These are phyloP conservation scores for Gentiana macrophylla DNA, from an alignment of 257 asterid species.

Conservation along the genomic window DNA sequence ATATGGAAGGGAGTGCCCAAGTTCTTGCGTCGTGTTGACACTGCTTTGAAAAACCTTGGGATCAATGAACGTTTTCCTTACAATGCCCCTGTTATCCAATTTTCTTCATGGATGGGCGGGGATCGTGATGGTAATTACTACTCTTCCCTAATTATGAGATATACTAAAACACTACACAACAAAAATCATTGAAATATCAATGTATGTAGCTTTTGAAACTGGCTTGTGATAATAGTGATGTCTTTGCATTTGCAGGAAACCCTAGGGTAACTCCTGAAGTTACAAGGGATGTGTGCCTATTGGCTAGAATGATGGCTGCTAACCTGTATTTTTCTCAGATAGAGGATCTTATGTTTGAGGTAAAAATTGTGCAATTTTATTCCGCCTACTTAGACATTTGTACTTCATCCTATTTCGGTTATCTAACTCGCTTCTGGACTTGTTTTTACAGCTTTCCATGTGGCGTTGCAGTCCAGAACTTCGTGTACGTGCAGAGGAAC, in stretches of 20 bases:
- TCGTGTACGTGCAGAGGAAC: slow-evolving; percentile 56
- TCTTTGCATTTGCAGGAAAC: slow-evolving; percentile 41
- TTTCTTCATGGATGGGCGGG: slow-evolving; percentile 60
- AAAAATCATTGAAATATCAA: too few species aligned
- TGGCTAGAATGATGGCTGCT: slow-evolving; percentile 98
- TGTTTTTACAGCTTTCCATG: slow-evolving; percentile 69
- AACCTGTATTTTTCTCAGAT: slow-evolving; percentile 82
- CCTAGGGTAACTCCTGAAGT: slow-evolving; percentile 98
- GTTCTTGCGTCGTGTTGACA: slow-evolving; percentile 50
- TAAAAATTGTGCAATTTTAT: slow-evolving; percentile 9
- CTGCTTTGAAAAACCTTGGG: slow-evolving; percentile 49
- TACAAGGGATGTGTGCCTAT: slow-evolving; percentile 85
- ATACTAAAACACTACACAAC: not conserved
- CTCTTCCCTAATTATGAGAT: not conserved
- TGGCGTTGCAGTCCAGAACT: slow-evolving; percentile 98
- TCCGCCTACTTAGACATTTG: too few species aligned
- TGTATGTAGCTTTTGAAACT: too few species aligned
- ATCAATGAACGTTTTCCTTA: slow-evolving; percentile 48
- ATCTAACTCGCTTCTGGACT: not conserved
- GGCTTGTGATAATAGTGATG: too few species aligned
- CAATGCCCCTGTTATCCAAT: slow-evolving; percentile 49
- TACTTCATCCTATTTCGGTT: not conserved
- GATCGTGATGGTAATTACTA: slow-evolving; percentile 43
- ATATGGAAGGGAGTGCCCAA: slow-evolving; percentile 52
- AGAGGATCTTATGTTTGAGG: slow-evolving; percentile 98